These are phyloP conservation scores for Aureobasidium sp. DNA, from an alignment of 2,329 filamentous ascomycete species.

Conservation along the genomic window DNA sequence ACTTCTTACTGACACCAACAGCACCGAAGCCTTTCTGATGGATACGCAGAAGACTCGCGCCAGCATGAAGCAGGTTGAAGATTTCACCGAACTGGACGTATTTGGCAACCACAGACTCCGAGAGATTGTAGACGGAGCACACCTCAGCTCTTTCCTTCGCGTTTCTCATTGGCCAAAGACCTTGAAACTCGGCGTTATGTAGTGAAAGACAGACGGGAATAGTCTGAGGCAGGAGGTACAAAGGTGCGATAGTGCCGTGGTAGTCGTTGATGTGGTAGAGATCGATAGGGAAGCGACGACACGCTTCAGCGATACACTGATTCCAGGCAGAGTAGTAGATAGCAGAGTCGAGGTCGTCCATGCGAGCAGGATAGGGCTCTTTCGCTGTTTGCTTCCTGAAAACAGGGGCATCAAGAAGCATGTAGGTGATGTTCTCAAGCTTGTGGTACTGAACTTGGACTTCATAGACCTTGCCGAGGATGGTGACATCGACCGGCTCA, in stretches of 20 bases:
- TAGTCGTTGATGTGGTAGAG: conserved; percentile 63
- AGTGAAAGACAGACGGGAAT: conserved; percentile 57
- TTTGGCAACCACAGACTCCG: conserved; percentile 47
- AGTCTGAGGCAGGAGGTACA: conserved; percentile 57
- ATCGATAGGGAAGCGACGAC: conserved; percentile 55
- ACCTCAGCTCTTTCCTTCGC: conserved; percentile 56
- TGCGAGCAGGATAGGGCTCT: conserved; percentile 59
- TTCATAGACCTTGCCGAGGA: conserved; percentile 54
- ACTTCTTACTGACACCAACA: conserved; percentile 62
- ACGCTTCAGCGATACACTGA: conserved; percentile 58
- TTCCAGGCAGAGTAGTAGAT: conserved; percentile 67
- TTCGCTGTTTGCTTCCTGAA: conserved; percentile 57
- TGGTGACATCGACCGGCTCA: conserved; percentile 55
- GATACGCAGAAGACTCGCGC: conserved; percentile 57
- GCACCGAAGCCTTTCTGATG: conserved; percentile 63
- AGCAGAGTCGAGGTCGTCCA: conserved; percentile 62
- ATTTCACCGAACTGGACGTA: conserved; percentile 64
- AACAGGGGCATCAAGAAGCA: conserved; percentile 59
- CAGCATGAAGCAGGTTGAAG: conserved; percentile 62
- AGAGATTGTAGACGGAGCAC: conserved; percentile 57
- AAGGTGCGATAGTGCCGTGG: conserved; percentile 55
- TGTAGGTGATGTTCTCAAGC: conserved; percentile 59
- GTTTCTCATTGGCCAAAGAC: conserved; percentile 60
- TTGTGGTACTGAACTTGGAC: conserved; percentile 58
- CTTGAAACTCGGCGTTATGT: conserved; percentile 64